A percentile compares a stretch with the other conserved stretches of the same genome.
phyloP scores from a whole-genome alignment of 345 rosid species.

The Physaria fendleri region DNA sequence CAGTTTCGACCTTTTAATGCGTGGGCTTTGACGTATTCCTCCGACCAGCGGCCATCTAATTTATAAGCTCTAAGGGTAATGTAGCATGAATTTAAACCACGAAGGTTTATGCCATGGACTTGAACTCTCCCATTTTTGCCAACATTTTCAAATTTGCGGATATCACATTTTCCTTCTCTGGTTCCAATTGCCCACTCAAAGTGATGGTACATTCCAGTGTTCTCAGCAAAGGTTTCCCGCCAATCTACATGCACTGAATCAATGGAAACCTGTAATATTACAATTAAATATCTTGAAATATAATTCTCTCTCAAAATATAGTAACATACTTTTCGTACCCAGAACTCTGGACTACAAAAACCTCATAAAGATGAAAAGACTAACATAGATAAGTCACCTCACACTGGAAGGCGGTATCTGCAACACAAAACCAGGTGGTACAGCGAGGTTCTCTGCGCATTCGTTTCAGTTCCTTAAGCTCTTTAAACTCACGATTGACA shows the following conservation, averaged over 20 bases:
- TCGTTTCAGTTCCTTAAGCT: constrained; percentile 93
- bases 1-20: constrained; percentile 75
- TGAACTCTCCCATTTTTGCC: constrained; percentile 66
- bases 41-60: constrained; percentile 80
- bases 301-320: neutral
- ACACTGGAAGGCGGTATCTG: constrained; percentile 77
- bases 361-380: neutral
- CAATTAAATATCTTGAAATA: constrained; percentile 3
- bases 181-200: constrained; percentile 99
- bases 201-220: constrained; percentile 69
- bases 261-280: constrained; percentile 54
- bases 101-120: constrained; percentile 69
- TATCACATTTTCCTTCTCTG: constrained; percentile 81
- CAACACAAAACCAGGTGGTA: constrained; percentile 88
- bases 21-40: constrained; percentile 85
- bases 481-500: constrained; percentile 96
- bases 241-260: constrained; percentile 80
- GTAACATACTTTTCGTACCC: neutral
- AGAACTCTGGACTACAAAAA: neutral
- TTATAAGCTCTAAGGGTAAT: constrained; percentile 91
- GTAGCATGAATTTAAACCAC: constrained; percentile 56
- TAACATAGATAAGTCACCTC: constrained; percentile 47
- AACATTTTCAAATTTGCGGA: constrained; percentile 84
- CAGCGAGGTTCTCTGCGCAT: constrained; percentile 87
- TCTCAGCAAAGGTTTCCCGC: constrained; percentile 70